These are phyloP conservation scores for Gossypium mustelinum DNA, from an alignment of 345 rosid species.

Conservation along the genomic window DNA sequence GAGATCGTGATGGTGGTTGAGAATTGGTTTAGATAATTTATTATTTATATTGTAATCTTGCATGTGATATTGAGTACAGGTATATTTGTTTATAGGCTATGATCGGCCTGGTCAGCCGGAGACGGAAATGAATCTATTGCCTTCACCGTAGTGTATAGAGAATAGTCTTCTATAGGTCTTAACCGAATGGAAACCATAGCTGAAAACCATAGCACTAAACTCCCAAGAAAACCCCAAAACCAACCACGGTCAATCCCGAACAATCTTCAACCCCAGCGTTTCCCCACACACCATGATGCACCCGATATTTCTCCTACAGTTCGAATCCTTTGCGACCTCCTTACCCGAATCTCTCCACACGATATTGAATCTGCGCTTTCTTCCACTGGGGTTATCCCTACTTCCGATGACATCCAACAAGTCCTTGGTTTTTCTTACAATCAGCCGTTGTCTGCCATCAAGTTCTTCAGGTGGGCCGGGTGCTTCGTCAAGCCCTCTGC, in stretches of 20 bases:
- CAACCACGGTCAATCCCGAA: slow-evolving; percentile 12
- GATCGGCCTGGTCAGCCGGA: too few relatives aligned
- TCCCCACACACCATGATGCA: slow-evolving; percentile 26
- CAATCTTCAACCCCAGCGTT: slow-evolving; percentile 19
- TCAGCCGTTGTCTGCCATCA: slow-evolving; percentile 33
- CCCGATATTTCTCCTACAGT: slow-evolving; percentile 31
- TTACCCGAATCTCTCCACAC: slow-evolving; percentile 24
- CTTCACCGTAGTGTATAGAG: too few relatives aligned
- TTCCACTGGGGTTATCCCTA: slow-evolving; percentile 29
- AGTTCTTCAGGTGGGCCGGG: slow-evolving; percentile 55
- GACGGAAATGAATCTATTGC: too few relatives aligned
- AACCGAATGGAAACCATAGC: neutral
- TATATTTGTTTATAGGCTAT: too few relatives aligned
- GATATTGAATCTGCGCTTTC: slow-evolving; percentile 39
- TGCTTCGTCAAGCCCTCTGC: slow-evolving; percentile 27
- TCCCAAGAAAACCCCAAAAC: neutral
- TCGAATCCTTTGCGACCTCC: slow-evolving; percentile 32
- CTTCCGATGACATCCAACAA: slow-evolving; percentile 32
- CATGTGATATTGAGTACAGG: too few relatives aligned
- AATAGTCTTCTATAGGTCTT: neutral
- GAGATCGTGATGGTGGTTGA: too few relatives aligned
- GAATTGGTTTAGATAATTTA: too few relatives aligned
- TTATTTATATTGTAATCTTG: too few relatives aligned
- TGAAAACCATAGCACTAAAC: neutral
- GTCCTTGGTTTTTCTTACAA: slow-evolving; percentile 43